These are phyloP conservation scores for Naematelia encephala DNA, from an alignment of 768 basidiomycete genomes.

Conservation along the genomic window DNA sequence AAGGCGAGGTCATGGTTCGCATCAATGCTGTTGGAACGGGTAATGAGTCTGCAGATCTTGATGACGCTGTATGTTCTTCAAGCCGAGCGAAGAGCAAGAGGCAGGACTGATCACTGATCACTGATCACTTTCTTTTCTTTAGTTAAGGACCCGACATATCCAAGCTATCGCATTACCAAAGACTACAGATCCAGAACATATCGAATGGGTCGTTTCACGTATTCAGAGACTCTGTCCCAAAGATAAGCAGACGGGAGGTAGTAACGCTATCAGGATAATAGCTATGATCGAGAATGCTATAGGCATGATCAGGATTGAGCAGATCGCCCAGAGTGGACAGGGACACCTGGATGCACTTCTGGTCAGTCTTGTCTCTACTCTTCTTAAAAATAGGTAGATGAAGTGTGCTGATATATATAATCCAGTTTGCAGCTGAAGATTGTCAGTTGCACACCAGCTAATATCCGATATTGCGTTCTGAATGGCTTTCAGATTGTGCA, in stretches of 20 bases:
- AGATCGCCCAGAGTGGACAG: constrained; percentile 69
- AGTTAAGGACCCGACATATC: constrained; percentile 58
- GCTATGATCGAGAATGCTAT: constrained; percentile 83
- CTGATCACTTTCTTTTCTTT: too few species aligned
- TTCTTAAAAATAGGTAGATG: too few species aligned
- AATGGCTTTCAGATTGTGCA: constrained; percentile 66
- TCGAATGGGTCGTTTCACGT: constrained; percentile 60
- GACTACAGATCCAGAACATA: constrained; percentile 65
- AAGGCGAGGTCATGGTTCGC: constrained; percentile 41
- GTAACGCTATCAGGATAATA: constrained; percentile 58
- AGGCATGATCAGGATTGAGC: constrained; percentile 63
- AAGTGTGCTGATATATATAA: constrained; percentile 4
- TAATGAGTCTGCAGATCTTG: constrained; percentile 41
- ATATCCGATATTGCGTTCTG: background rate
- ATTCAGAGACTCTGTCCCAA: constrained; percentile 51
- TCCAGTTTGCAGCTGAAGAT: constrained; percentile 92
- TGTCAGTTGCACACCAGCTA: constrained; percentile 56
- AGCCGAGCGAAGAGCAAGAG: background rate
- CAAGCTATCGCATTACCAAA: constrained; percentile 79
- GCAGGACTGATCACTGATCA: too few species aligned
- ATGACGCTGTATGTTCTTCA: constrained; percentile 26
- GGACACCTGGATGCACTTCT: constrained; percentile 63
- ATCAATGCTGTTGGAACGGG: constrained; percentile 48
- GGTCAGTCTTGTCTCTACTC: too few species aligned
- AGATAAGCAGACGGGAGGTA: constrained; percentile 30